phyloP scores from a whole-genome alignment of 331 rosid genomes.

The Cydonia oblonga region DNA sequence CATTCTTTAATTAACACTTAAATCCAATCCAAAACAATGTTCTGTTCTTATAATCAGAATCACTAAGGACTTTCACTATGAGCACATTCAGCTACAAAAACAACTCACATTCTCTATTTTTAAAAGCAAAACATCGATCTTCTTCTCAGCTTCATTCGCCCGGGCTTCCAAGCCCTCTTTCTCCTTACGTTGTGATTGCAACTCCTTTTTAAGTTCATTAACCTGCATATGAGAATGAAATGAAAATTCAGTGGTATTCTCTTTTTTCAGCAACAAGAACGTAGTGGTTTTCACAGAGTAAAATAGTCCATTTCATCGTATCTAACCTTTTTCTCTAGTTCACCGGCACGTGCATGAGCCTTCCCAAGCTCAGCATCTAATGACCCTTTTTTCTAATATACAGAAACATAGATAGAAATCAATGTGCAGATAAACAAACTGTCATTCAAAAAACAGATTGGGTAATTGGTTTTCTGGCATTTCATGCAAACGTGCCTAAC shows the following conservation, averaged over 20 bases:
- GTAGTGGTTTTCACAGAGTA: neutral
- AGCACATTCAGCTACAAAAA: neutral
- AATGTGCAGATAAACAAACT: neutral
- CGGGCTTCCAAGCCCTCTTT: conserved; percentile 52
- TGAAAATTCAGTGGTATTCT: neutral
- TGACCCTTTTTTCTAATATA: conserved; percentile 52
- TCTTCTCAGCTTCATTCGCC: conserved; percentile 45
- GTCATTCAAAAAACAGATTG: neutral
- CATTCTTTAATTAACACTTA: neutral
- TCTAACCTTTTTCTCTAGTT: conserved; percentile 76
- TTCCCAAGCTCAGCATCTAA: conserved; percentile 49
- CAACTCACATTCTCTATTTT: conserved; percentile 55
- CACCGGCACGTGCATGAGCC: conserved; percentile 81
- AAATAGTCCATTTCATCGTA: neutral
- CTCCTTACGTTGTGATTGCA: conserved; percentile 50
- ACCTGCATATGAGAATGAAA: conserved; percentile 39
- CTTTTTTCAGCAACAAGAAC: neutral
- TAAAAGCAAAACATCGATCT: conserved; percentile 35
- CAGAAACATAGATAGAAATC: neutral
- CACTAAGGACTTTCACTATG: neutral
- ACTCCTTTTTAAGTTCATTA: conserved; percentile 44
- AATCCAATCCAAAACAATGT: neutral
- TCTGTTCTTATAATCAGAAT: neutral
- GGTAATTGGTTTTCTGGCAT: neutral
- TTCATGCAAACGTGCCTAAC: conserved; percentile 24